Conservation (phyloP, 495 filamentous ascomycete species). For the Tuber magnatum region DNA sequence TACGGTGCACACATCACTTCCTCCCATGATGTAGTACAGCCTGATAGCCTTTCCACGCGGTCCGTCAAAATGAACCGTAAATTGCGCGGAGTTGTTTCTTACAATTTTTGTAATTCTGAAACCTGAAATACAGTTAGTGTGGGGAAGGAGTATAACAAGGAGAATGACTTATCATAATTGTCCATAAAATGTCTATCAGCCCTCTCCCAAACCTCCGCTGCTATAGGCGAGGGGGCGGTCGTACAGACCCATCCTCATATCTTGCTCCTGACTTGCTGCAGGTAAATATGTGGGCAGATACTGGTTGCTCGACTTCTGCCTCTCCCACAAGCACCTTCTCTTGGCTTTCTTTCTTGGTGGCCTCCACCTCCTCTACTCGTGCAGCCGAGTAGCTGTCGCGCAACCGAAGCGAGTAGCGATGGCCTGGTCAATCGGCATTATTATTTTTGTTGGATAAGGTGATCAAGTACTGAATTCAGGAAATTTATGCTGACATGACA, state of each 20-base stretch:
- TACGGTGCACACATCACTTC: too few relatives aligned
- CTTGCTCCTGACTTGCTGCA: constrained; percentile 93
- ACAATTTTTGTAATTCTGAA: constrained; percentile 97
- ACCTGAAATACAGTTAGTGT: constrained; percentile 45
- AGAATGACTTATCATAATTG: constrained; percentile 70
- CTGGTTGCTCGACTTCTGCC: constrained; percentile 94
- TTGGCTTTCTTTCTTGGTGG: constrained; percentile 83
- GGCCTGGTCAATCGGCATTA: too few relatives aligned
- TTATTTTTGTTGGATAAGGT: too few relatives aligned
- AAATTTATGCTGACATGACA: too few relatives aligned
- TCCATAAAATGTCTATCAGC: constrained; percentile 97
- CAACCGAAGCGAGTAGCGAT: too few relatives aligned
- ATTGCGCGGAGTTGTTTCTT: constrained; percentile 97
- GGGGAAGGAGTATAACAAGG: background rate
- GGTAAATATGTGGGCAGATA: constrained; percentile 92
- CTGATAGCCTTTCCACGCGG: constrained; percentile 93
- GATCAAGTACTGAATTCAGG: too few relatives aligned
- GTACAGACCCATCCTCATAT: constrained; percentile 99
- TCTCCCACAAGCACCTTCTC: constrained; percentile 94
- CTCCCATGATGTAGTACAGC: constrained; percentile 61
- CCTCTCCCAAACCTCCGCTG: constrained; percentile 95
- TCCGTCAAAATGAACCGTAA: constrained; percentile 96
- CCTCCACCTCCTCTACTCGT: constrained; percentile 44
- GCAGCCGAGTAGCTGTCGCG: too few relatives aligned
- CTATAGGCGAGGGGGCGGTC: constrained; percentile 73